Evolutionary conservation across 345 rosid species (phyloP).

Genomic region (Erodium maritimum): DNA sequence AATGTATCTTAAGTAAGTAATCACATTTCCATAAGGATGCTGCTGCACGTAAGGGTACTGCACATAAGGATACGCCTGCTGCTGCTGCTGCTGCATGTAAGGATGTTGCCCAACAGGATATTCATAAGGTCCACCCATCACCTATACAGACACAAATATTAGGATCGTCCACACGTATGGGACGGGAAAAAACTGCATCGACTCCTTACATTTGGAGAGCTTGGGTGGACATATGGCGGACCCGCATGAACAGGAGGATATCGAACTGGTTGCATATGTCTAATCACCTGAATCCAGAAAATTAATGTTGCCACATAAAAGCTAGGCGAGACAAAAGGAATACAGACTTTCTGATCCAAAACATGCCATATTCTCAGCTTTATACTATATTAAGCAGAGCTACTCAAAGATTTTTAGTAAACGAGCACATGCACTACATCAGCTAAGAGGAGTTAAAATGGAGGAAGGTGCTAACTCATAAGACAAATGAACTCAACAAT

Average conservation of each 20-base stretch:
- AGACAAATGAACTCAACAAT: slow-evolving; percentile 18
- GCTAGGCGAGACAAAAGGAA: background rate
- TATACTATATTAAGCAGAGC: background rate
- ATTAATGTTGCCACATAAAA: no score
- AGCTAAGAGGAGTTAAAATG: background rate
- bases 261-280: slow-evolving; percentile 53
- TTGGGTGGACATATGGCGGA: slow-evolving; percentile 47
- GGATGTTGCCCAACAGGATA: no score
- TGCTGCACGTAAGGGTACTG: background rate
- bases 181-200: no score
- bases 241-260: slow-evolving; percentile 53
- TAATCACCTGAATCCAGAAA: slow-evolving; percentile 29
- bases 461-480: background rate
- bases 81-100: no score
- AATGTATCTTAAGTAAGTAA: background rate
- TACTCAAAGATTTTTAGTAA: background rate
- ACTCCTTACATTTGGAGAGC: slow-evolving; percentile 52
- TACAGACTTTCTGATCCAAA: background rate
- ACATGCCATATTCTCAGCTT: background rate
- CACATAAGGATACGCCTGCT: no score
- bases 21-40: background rate
- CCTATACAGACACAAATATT: background rate
- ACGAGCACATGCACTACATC: background rate
- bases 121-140: no score
- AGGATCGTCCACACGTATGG: background rate